phyloP scores from a whole-genome alignment of 2,329 filamentous ascomycete genomes.

The Ceratocystis alfenasii region DNA sequence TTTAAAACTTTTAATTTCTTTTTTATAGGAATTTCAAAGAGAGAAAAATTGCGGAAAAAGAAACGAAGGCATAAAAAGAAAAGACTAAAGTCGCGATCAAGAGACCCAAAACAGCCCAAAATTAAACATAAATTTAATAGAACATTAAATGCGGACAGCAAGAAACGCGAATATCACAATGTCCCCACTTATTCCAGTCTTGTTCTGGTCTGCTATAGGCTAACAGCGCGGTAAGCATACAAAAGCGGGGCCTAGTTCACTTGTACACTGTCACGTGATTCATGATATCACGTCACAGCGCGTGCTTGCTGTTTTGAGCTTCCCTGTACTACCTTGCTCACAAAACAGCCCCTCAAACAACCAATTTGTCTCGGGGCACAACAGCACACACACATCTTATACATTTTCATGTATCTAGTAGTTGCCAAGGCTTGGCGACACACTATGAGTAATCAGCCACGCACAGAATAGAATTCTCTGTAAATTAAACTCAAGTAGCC shows the following conservation, averaged over 20 bases:
- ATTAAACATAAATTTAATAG: slow-evolving; percentile 12
- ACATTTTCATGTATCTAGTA: neutral
- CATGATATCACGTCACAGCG: slow-evolving; percentile 1
- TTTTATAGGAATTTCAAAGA: neutral
- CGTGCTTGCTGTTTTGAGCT: neutral
- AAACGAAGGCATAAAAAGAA: slow-evolving; percentile 13
- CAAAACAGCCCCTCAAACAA: too few relatives aligned
- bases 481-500: neutral
- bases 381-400: too few relatives aligned
- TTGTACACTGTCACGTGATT: neutral
- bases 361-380: too few relatives aligned
- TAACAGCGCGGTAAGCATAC: neutral
- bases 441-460: neutral
- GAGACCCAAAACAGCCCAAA: neutral
- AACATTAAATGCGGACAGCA: slow-evolving; percentile 15
- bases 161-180: neutral
- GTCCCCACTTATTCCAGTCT: neutral
- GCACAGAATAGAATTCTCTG: neutral
- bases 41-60: slow-evolving; percentile 14
- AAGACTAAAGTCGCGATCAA: neutral
- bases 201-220: neutral
- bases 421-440: neutral
- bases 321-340: too few relatives aligned
- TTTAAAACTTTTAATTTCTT: neutral
- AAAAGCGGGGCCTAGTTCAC: neutral